Evolutionary conservation across 352 stramenopile species (phyloP), one percentile per base, ranked within the genome.

Genomic region (Phytophthora constricta): DNA sequence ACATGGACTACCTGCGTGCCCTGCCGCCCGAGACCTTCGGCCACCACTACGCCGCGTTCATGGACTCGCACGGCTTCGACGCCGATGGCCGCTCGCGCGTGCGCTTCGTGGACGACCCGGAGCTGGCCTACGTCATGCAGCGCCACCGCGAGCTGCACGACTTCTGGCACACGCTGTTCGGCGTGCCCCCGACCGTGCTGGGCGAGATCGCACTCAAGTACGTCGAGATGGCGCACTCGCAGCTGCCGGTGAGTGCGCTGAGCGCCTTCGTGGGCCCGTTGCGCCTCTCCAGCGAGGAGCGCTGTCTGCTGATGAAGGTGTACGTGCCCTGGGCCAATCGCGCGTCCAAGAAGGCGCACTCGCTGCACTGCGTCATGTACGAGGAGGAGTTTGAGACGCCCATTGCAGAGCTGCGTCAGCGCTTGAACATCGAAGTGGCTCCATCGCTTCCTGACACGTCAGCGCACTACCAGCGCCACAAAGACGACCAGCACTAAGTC

Each of bases 181-280:
- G 79, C 5, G 72, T 99, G 25, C 97, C 97, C 20, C 95, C 97
- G 13, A 98, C 93, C 5, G 93, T 99, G 1, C 76, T 98, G 60
- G 97, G 96, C 47, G 97, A 99, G 78, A 87, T 99, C 62, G 91
- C 86, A 23, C 86, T 99, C 43, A 99, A 99, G 75, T 99, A 96
- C 81, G 89, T 99, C 31, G 97, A 99, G 78, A 83, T 99, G 56
- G 90, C 97, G 49, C 97, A 99, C 74, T 99, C 96, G 1, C 89
- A 91, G 28, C 77, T 99, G 48, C 97, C 97, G 1, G 84, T 99
- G 37, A 92, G 89, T 34, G 92, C 96, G n/a, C 74, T 99, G 23
- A 96, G 89, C 16, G 91, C 87, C 31, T 92, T 98, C 31, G 85
- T 98, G 2, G 97, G 96, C 1, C 85, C 89, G 8, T 71, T 98